A percentile compares a stretch with the other conserved stretches of the same genome.
Conservation (phyloP, 164 flowering plant species). For the Hamamelis virginiana region DNA sequence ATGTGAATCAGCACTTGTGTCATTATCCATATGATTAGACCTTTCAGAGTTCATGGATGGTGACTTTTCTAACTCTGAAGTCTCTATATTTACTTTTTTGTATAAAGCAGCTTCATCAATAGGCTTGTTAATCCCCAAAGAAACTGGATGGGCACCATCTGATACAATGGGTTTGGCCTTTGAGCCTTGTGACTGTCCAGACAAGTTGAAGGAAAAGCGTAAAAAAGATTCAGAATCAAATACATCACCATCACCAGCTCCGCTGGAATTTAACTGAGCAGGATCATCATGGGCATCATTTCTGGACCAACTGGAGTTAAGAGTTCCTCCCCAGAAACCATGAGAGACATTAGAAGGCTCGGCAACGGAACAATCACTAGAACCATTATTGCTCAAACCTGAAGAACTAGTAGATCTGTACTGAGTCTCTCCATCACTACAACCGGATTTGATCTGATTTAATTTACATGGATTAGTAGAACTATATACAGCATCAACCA, state of each 20-base stretch:
- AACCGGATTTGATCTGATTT: slow-evolving; percentile 21
- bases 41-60: slow-evolving; percentile 14
- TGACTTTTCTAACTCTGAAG: slow-evolving; percentile 9
- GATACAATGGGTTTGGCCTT: slow-evolving; percentile 7
- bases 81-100: slow-evolving; percentile 12
- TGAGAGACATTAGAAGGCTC: slow-evolving; percentile 28
- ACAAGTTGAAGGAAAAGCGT: slow-evolving; percentile 29
- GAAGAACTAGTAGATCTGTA: slow-evolving; percentile 23
- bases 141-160: slow-evolving; percentile 20
- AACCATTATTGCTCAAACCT: slow-evolving; percentile 11
- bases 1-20: slow-evolving; percentile 8
- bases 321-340: slow-evolving; percentile 41
- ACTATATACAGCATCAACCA: slow-evolving; percentile 29
- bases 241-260: slow-evolving; percentile 13
- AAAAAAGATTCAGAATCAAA: slow-evolving; percentile 31
- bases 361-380: slow-evolving; percentile 21
- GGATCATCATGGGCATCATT: slow-evolving; percentile 18
- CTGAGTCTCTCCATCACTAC: slow-evolving; percentile 16
- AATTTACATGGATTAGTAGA: slow-evolving; percentile 22
- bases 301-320: slow-evolving; percentile 23
- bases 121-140: slow-evolving; percentile 13
- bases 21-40: slow-evolving; percentile 12
- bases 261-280: slow-evolving; percentile 18
- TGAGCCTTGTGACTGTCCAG: slow-evolving; percentile 20
- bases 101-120: slow-evolving; percentile 15